These are phyloP conservation scores for Moesziomyces antarcticus DNA, from an alignment of 1,284 basidiomycete species.

Conservation along the genomic window DNA sequence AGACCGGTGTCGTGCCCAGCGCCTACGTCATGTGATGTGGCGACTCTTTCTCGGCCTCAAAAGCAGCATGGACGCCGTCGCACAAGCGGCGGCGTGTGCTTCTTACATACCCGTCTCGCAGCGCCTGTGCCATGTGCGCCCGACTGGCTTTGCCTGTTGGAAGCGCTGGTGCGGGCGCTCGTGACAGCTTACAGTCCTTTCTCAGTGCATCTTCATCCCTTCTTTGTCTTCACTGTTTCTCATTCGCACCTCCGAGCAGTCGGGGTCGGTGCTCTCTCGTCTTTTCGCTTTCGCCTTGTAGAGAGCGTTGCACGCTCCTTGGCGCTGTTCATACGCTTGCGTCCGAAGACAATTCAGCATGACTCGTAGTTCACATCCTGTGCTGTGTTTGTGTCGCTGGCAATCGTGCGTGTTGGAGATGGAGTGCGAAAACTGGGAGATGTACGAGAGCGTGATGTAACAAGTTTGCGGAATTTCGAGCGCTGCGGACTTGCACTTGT, in stretches of 20 bases:
- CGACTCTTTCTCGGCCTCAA: not conserved
- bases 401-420: too few species aligned
- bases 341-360: too few species aligned
- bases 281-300: too few species aligned
- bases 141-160: not conserved
- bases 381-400: too few species aligned
- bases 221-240: not conserved
- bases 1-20: constrained; percentile 59
- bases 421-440: too few species aligned
- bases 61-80: not conserved
- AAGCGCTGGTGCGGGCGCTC: not conserved
- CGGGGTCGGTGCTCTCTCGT: too few species aligned
- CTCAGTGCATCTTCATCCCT: not conserved
- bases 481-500: too few species aligned
- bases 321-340: too few species aligned
- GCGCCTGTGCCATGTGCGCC: not conserved
- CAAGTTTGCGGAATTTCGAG: too few species aligned
- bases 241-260: not conserved
- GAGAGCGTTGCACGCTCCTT: too few species aligned
- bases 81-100: not conserved
- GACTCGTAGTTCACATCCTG: too few species aligned
- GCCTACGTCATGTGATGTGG: constrained; percentile 55
- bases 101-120: not conserved
- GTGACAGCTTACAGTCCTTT: not conserved
- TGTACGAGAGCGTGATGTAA: too few species aligned